phyloP scores from a whole-genome alignment of 2,329 filamentous ascomycete genomes.

The Acrocalymma vagum region DNA sequence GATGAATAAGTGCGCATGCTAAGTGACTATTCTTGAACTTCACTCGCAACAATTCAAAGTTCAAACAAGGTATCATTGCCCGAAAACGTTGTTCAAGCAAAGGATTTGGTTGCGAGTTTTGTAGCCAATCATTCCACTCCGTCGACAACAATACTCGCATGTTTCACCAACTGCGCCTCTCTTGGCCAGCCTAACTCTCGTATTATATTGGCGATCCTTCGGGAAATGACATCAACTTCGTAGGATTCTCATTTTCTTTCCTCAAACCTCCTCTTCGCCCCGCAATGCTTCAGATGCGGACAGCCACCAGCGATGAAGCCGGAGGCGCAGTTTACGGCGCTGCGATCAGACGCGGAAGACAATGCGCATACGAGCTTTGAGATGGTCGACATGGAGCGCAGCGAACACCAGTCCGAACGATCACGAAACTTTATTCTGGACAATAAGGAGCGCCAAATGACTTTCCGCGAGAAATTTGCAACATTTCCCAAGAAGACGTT shows the following conservation, averaged over 20 bases:
- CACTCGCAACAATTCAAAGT: no score
- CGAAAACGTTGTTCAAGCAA: no score
- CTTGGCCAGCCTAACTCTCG: constrained; percentile 16
- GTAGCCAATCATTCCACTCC: no score
- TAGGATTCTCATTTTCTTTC: background rate
- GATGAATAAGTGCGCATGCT: no score
- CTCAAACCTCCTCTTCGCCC: background rate
- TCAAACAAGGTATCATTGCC: no score
- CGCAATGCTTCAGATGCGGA: constrained; percentile 4
- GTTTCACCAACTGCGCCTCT: constrained; percentile 24
- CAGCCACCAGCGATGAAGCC: constrained; percentile 3
- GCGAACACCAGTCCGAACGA: constrained; percentile 2
- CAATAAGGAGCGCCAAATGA: constrained; percentile 6
- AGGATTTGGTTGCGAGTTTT: no score
- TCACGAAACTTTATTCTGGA: constrained; percentile 1
- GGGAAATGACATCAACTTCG: constrained; percentile 1
- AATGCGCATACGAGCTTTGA: constrained; percentile 12
- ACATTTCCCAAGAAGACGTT: constrained; percentile 33
- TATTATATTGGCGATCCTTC: constrained; percentile 11
- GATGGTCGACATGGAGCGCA: constrained; percentile 9
- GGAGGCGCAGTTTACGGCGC: constrained; percentile 8
- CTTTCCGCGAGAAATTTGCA: constrained; percentile 16
- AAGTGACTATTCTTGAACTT: no score
- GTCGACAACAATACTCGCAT: no score
- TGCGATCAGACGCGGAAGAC: constrained; percentile 12